Evolutionary conservation across 2,329 filamentous ascomycete genomes (phyloP), one percentile per base, ranked within the genome.

Genomic region (Fragosphaeria purpurea): DNA sequence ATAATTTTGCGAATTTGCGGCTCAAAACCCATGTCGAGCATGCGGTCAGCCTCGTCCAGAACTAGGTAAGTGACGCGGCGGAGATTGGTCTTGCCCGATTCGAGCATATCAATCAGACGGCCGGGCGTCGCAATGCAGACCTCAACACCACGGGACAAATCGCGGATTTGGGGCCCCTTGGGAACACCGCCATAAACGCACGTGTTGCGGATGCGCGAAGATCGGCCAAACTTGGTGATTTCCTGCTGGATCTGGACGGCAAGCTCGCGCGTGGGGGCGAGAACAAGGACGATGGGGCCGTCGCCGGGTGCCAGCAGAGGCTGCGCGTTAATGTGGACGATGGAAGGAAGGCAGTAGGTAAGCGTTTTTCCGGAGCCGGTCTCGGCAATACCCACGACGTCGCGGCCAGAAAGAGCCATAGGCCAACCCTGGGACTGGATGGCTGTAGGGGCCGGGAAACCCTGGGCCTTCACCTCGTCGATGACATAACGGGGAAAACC

Each of bases 11-110:
- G 88, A 63, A 98, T 97, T 70, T 97, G 93, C 59, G 93, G 93
- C 74, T 98, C 93, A 73, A 98, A 97, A 82, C 93, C 93, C 93
- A 98, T 98, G 74, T 98, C 93, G 67, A 98, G 79, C 93, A 98
- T 98, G 65, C 93, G 91, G 73, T 98, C 93, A 67, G 93, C 93
- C 76, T 98, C 93, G 63, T 98, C 93, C 57, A 98, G 89, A 59
- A 97, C 93, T 52, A 98, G 78, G 74, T 98, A 98, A 51, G 93
- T 98, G 56, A 97, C 90, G 68, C 93, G 89, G 59, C 91, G 91
- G 57, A 98, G 82, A 74, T 98, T 97, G 62, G 93, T 98, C 78
- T 94, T 95, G 69, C 90, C 91, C 59, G 88, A 88, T 72, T 97
- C 93, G 35, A 98, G 81, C 88, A 97, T 96, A 63, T 98, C 93